Conservation (phyloP, 352 stramenopile genomes). For the Phytophthora hibernalis region DNA sequence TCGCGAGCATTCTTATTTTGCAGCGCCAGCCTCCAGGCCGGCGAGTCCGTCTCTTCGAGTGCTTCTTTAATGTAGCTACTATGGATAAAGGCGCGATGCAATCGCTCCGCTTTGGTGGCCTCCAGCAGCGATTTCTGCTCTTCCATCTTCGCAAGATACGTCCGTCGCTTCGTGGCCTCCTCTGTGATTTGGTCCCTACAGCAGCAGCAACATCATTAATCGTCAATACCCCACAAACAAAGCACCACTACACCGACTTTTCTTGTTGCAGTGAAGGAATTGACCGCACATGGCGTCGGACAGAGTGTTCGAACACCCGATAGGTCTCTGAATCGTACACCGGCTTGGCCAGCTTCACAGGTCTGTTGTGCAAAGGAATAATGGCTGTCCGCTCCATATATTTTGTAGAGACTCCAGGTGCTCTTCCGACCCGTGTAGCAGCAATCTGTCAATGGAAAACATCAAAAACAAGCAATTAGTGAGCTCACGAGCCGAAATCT, state of each 20-base stretch:
- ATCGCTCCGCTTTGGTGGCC: conserved; percentile 67
- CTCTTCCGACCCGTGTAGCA: conserved; percentile 50
- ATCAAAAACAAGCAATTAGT: not conserved
- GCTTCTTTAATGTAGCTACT: conserved; percentile 79
- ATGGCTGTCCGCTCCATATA: conserved; percentile 55
- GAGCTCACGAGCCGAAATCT: not conserved
- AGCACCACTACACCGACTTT: conserved; percentile 45
- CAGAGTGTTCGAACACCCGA: conserved; percentile 71
- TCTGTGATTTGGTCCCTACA: conserved; percentile 51
- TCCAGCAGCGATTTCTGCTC: conserved; percentile 54
- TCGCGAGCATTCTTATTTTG: conserved; percentile 71
- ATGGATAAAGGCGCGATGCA: conserved; percentile 74
- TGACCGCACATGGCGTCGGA: conserved; percentile 68
- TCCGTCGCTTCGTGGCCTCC: conserved; percentile 37
- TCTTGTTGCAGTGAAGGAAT: conserved; percentile 51
- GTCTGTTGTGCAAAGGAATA: conserved; percentile 67
- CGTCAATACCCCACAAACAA: not conserved
- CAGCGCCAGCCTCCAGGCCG: conserved; percentile 65
- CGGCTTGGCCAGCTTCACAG: conserved; percentile 63
- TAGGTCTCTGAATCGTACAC: conserved; percentile 64
- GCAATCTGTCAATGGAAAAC: conserved; percentile 42
- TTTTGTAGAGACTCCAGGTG: conserved; percentile 59
- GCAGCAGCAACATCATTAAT: not conserved
- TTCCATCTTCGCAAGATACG: conserved; percentile 38
- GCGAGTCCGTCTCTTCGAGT: conserved; percentile 74